These are phyloP conservation scores for Coemansia aciculifera DNA, from an alignment of 192 early-diverging fungal genomes.

Conservation along the genomic window DNA sequence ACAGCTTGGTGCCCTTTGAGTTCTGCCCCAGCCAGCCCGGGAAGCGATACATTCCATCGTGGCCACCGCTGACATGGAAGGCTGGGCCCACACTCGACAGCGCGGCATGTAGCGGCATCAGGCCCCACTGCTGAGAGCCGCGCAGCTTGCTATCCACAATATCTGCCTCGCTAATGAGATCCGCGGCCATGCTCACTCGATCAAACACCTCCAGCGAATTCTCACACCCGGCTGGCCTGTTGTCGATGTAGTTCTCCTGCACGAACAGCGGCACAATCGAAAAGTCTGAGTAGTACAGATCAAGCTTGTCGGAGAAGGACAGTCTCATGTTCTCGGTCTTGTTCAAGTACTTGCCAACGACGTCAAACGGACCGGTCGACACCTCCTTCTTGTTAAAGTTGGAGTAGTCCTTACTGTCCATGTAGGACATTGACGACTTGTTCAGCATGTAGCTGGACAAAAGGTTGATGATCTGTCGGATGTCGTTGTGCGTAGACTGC, in stretches of 20 bases:
- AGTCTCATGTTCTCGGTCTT: conserved; percentile 48
- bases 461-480: conserved; percentile 95
- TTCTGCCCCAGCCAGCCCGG: conserved; percentile 88
- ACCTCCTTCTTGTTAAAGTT: conserved; percentile 62
- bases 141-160: conserved; percentile 74
- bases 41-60: conserved; percentile 44
- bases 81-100: conserved; percentile 84
- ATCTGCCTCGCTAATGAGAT: conserved; percentile 81
- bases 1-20: conserved; percentile 73
- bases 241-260: conserved; percentile 90
- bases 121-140: conserved; percentile 84
- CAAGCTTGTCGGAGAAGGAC: conserved; percentile 73
- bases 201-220: conserved; percentile 56
- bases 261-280: conserved; percentile 88
- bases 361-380: conserved; percentile 72
- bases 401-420: conserved; percentile 67
- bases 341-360: conserved; percentile 65
- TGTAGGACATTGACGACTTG: conserved; percentile 68
- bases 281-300: conserved; percentile 91
- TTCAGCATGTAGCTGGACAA: conserved; percentile 86
- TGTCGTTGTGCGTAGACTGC: conserved; percentile 78
- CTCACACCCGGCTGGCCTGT: conserved; percentile 57
- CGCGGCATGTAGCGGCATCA: conserved; percentile 86
- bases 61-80: conserved; percentile 74
- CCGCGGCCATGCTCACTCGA: conserved; percentile 77